Evolutionary conservation across 257 asterid genomes (phyloP), one percentile per base, ranked within the genome.

Genomic region (Solanum lycopersicoides): DNA sequence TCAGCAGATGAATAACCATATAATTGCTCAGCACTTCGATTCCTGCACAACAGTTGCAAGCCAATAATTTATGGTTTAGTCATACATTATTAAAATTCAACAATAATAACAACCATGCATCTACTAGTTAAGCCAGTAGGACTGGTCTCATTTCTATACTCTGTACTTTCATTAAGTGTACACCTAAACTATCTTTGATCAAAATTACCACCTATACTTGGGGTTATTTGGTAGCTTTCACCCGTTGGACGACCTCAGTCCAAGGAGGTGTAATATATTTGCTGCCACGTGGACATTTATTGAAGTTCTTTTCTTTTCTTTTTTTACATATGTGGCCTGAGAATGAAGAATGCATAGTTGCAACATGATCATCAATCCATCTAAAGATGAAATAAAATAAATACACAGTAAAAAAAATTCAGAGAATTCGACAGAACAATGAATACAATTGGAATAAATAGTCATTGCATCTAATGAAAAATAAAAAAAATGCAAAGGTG

Each of bases 1-100:
- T 97, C 98, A 2, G 90, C 91, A 25, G 96, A 88, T 45, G 95
- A 84, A 90, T 95, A 92, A 76, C 98, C 99, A 76, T 92, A 97
- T 12, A 94, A 91, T 32, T 87, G 88, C 83, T 95, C 99, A 23
- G 99, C 99, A 87, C 90, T 93, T 89, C 86, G 90, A 88, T 97
- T 95, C 99, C 99, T 96, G 92, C 88, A 90, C 69, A 42, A 86
- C 69, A 73, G 44, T 47, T 86, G 44, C 69, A 73, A 82, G 25
- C 84, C 88, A 73, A 28, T 50, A 45, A 85, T 37, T 18, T 84
- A 20, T 71, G 68, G 20, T 85, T 71, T 66, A 72, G 12, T 45
- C 83, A 83, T 20, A 69, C 83, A 85, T 56, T 47, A 32, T n/a
- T 34, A 72, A 84, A 82, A 30, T 84, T 56, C 80, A 82, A 82